Conservation (phyloP, 2,329 filamentous ascomycete genomes). For the Fusarium circinatum region DNA sequence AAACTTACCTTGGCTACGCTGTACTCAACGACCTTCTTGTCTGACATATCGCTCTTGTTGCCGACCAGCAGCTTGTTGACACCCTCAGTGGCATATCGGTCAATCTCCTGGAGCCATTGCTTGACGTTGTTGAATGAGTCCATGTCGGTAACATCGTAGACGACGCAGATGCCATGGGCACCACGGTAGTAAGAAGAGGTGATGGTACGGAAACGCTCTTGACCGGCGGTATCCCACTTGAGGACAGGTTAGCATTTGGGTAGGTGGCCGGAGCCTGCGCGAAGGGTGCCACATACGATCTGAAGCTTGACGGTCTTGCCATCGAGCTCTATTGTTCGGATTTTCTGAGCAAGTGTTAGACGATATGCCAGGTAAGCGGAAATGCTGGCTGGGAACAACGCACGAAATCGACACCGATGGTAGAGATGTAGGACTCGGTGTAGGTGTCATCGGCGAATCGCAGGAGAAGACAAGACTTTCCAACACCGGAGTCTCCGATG, state of each 20-base stretch:
- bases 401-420: slow-evolving; percentile 99
- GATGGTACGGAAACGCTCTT: slow-evolving; percentile 99
- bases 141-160: slow-evolving; percentile 99
- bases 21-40: slow-evolving; percentile 99
- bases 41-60: slow-evolving; percentile 99
- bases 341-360: slow-evolving; percentile 75
- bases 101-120: slow-evolving; percentile 99
- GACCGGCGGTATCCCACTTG: slow-evolving; percentile 98
- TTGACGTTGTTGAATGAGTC: slow-evolving; percentile 99
- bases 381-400: slow-evolving; percentile 51
- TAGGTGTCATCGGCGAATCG: slow-evolving; percentile 99
- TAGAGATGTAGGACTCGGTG: slow-evolving; percentile 99
- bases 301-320: slow-evolving; percentile 99
- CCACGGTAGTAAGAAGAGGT: slow-evolving; percentile 99
- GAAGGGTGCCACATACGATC: slow-evolving; percentile 74
- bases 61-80: slow-evolving; percentile 99
- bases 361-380: slow-evolving; percentile 1
- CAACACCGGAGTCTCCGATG: slow-evolving; percentile 99
- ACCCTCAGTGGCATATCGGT: slow-evolving; percentile 98
- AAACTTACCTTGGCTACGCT: slow-evolving; percentile 92
- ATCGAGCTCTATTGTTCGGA: slow-evolving; percentile 98
- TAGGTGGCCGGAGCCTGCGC: not conserved
- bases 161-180: slow-evolving; percentile 98
- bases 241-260: slow-evolving; percentile 20
- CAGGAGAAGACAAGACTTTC: slow-evolving; percentile 98